Base-by-base conservation (phyloP, 2,329 filamentous ascomycete species). In the Epichloe gansuensis region DNA sequence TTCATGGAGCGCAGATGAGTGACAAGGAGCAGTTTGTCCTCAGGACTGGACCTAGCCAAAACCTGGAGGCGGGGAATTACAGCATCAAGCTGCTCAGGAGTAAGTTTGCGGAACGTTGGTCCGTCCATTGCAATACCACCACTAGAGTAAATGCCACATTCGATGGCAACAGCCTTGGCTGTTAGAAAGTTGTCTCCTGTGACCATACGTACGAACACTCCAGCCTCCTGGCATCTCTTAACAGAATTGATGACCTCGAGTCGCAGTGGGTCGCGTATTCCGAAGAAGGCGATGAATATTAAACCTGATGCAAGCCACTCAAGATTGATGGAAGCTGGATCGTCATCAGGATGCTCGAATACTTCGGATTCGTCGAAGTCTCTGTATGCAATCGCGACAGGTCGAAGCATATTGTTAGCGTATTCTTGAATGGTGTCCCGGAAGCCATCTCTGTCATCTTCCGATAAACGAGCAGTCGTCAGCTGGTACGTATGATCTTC, bases 311-410 rank as follows among this genome's bases (percentile, higher is more conserved):
- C 65, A 31, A 70, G 51, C 64, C 66, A 68, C 54, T 68, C 65
- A 13, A 70, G 53, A 36, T 68, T 67, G 17, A 67, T 57, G n/a
- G 60, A 55, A 4, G 64, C 63, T 1, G 64, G 63, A 7, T 67
- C 64, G 35, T 69, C 65, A 5, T 61, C 61, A 4, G 62, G 59
- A 35, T 75, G 62, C 9, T 79, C 84, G 50, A 84, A 76, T 23
- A 74, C 75, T 27, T 87, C 85, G 76, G 82, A 86, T 53, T 71
- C 73, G 31, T 81, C 75, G 54, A 86, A 89, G 57, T 93, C 87
- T 45, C 79, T 77, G 66, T 87, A 89, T 4, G 86, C 75, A 56
- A 90, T 74, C 17, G 80, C 85, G 51, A 91, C 89, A 0, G 85
- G 89, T 47, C 87, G 81, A 12, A 91, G 75, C 52, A 84, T 85